Evolutionary conservation across 169 alveolate genomes (phyloP).

Genomic region (Plasmodium berghei): DNA sequence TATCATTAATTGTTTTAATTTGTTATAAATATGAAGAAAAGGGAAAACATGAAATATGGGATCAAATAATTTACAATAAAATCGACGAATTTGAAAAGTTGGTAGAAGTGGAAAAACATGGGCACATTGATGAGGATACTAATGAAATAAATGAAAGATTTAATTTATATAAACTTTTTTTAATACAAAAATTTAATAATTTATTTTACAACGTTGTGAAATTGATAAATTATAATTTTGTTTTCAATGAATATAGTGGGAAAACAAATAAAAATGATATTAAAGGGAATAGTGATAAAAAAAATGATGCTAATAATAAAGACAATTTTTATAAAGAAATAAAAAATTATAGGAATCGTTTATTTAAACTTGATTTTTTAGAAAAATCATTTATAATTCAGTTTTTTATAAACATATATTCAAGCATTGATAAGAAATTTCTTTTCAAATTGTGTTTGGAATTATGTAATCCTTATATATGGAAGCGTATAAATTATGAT

Average conservation of each 20-base stretch:
- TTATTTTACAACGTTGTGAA: constrained; percentile 61
- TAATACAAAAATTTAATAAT: constrained; percentile 53
- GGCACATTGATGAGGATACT: constrained; percentile 2
- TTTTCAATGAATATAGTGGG: constrained; percentile 22
- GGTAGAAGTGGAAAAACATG: constrained; percentile 38
- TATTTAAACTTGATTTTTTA: constrained; percentile 43
- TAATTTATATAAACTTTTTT: constrained; percentile 59
- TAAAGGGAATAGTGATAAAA: background rate
- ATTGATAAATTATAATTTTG: constrained; percentile 65
- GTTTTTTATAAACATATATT: constrained; percentile 71
- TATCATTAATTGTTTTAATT: constrained; percentile 60
- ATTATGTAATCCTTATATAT: constrained; percentile 65
- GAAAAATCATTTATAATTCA: constrained; percentile 48
- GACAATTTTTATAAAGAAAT: background rate
- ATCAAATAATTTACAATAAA: constrained; percentile 52
- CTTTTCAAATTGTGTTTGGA: constrained; percentile 64
- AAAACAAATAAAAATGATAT: background rate
- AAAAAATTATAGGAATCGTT: constrained; percentile 6
- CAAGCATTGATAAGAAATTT: constrained; percentile 72
- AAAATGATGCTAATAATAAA: background rate
- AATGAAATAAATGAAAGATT: constrained; percentile 31
- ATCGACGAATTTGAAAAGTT: constrained; percentile 74
- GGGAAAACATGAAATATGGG: constrained; percentile 75
- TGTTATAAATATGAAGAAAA: constrained; percentile 77
- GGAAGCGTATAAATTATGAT: constrained; percentile 42